Evolutionary conservation across 306 rosid genomes (phyloP).

Genomic region (Ceratonia siliqua): DNA sequence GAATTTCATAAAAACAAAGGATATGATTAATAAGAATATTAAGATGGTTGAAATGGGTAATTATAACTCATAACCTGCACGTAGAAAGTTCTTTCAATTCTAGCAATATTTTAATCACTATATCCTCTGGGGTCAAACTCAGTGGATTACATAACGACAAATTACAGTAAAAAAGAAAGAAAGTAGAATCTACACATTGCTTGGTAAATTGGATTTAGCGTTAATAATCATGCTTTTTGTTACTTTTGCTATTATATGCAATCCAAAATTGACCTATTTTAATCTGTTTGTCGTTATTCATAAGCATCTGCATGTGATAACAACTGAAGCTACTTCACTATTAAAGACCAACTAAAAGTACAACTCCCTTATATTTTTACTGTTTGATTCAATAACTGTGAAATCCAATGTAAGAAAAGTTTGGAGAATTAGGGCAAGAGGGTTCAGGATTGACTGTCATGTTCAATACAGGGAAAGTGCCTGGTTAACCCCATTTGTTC

Average conservation of each 20-base stretch:
- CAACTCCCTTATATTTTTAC: constrained; percentile 20
- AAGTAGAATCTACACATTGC: constrained; percentile 28
- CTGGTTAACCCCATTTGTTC: constrained; percentile 34
- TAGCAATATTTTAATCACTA: constrained; percentile 27
- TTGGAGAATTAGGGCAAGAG: constrained; percentile 15
- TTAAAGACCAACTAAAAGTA: constrained; percentile 36
- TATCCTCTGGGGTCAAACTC: constrained; percentile 28
- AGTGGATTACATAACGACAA: constrained; percentile 38
- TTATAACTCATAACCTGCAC: background rate
- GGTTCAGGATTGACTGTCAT: constrained; percentile 26
- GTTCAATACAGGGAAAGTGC: constrained; percentile 17
- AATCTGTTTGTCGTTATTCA: constrained; percentile 36
- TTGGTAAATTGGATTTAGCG: constrained; percentile 40
- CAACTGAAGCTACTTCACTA: constrained; percentile 30
- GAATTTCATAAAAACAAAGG: no score
- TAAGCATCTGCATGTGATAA: constrained; percentile 41
- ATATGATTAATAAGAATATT: no score
- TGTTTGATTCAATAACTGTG: constrained; percentile 3
- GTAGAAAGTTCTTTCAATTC: constrained; percentile 8
- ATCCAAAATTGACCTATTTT: background rate
- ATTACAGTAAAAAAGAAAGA: constrained; percentile 25
- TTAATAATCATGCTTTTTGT: constrained; percentile 31
- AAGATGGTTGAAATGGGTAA: background rate
- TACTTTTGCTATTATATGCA: constrained; percentile 29
- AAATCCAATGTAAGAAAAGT: constrained; percentile 4